These are phyloP conservation scores for Copromyces sp. DNA, from an alignment of 495 filamentous ascomycete genomes.

Conservation along the genomic window DNA sequence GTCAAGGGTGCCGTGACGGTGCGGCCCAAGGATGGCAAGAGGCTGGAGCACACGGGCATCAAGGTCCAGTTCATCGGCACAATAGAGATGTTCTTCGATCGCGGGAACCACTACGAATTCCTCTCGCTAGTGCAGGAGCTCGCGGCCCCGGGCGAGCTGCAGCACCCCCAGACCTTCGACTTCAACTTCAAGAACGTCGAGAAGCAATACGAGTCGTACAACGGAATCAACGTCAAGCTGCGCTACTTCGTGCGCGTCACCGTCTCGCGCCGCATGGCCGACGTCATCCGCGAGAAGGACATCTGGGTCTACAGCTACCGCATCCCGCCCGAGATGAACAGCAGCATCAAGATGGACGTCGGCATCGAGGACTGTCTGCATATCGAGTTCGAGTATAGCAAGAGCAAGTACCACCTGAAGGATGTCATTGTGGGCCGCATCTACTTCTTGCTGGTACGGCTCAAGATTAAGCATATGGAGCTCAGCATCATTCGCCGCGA, in stretches of 20 bases:
- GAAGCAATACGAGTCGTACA: conserved; percentile 99
- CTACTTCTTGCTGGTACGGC: conserved; percentile 93
- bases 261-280: conserved; percentile 90
- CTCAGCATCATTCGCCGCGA: conserved; percentile 94
- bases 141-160: conserved; percentile 89
- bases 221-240: conserved; percentile 97
- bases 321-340: conserved; percentile 96
- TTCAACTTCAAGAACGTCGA: conserved; percentile 99
- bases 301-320: conserved; percentile 99
- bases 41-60: conserved; percentile 96
- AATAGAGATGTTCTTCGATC: conserved; percentile 95
- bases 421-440: conserved; percentile 98
- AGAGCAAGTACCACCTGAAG: conserved; percentile 98
- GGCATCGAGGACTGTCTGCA: conserved; percentile 99
- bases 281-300: conserved; percentile 98
- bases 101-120: conserved; percentile 99
- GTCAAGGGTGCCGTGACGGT: conserved; percentile 93
- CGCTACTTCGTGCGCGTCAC: conserved; percentile 98
- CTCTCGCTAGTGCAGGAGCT: conserved; percentile 92
- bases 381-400: conserved; percentile 99
- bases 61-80: conserved; percentile 99
- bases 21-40: conserved; percentile 94
- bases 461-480: conserved; percentile 99
- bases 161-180: conserved; percentile 96
- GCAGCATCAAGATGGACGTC: conserved; percentile 99